These are phyloP conservation scores for Lizonia empirigonia DNA, from an alignment of 2,329 filamentous ascomycete species.

Conservation along the genomic window DNA sequence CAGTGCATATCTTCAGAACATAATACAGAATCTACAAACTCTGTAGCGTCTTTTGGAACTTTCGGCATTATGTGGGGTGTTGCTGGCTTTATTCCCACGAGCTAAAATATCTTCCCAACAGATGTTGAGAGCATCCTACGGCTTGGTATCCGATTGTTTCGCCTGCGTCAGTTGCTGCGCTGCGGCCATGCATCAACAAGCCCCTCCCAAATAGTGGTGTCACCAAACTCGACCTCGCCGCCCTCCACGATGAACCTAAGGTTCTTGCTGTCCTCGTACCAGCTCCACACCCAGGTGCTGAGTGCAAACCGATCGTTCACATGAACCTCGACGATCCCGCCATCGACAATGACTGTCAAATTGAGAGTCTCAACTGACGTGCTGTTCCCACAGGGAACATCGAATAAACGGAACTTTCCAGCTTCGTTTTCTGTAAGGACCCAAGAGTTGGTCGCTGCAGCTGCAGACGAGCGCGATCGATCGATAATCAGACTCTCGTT, in stretches of 20 bases:
- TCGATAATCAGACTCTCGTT: slow-evolving; percentile 53
- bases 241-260: slow-evolving; percentile 26
- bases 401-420: slow-evolving; percentile 51
- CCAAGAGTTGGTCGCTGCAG: slow-evolving; percentile 47
- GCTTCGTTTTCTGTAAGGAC: slow-evolving; percentile 48
- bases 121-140: too few relatives aligned
- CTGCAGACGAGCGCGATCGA: slow-evolving; percentile 51
- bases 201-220: slow-evolving; percentile 30
- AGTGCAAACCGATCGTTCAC: slow-evolving; percentile 52
- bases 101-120: too few relatives aligned
- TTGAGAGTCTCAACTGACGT: slow-evolving; percentile 47
- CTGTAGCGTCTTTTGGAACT: too few relatives aligned
- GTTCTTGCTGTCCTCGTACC: slow-evolving; percentile 29
- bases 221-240: slow-evolving; percentile 30
- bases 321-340: slow-evolving; percentile 46
- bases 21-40: too few relatives aligned
- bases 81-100: too few relatives aligned
- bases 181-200: slow-evolving; percentile 22
- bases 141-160: too few relatives aligned
- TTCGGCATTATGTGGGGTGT: too few relatives aligned
- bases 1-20: too few relatives aligned
- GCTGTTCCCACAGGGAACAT: slow-evolving; percentile 38
- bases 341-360: slow-evolving; percentile 51
- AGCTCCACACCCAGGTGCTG: slow-evolving; percentile 52
- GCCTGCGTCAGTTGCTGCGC: not conserved